phyloP scores from a whole-genome alignment of 495 filamentous ascomycete genomes.

The Penicillium macrosclerotiorum region DNA sequence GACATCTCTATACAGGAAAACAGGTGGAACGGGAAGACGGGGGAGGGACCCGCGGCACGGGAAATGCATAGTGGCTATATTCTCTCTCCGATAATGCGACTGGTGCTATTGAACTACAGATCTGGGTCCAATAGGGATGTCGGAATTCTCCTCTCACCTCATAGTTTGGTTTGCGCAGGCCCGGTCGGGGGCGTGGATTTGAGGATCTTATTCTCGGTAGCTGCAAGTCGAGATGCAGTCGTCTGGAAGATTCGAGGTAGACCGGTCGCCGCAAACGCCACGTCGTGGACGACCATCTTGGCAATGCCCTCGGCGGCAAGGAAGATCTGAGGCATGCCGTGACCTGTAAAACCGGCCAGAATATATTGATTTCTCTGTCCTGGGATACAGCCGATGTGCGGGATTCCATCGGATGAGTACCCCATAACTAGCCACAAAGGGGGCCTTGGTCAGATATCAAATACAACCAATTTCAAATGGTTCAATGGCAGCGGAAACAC shows the following conservation, averaged over 20 bases:
- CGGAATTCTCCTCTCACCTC: not conserved
- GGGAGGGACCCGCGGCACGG: too few species aligned
- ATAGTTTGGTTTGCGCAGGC: conserved; percentile 8
- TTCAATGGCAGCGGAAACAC: too few species aligned
- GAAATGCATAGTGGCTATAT: too few species aligned
- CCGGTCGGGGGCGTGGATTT: not conserved
- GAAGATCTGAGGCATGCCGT: conserved; percentile 52
- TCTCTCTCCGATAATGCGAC: too few species aligned
- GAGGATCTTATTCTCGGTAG: conserved; percentile 19
- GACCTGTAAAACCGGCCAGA: conserved; percentile 48
- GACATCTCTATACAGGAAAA: too few species aligned
- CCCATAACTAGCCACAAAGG: conserved; percentile 42
- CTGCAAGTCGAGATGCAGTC: conserved; percentile 27
- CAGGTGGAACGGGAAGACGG: too few species aligned
- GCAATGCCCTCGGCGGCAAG: conserved; percentile 45
- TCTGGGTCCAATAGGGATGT: too few species aligned
- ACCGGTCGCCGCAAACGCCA: conserved; percentile 35
- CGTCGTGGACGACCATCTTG: conserved; percentile 36
- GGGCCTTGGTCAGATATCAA: too few species aligned
- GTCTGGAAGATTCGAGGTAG: conserved; percentile 41
- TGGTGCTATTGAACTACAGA: too few species aligned
- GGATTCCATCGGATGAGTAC: conserved; percentile 40
- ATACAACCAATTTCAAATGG: too few species aligned
- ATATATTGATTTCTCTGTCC: conserved; percentile 39
- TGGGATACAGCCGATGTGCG: conserved; percentile 46